phyloP scores from a whole-genome alignment of 257 asterid species.

The Petunia secreta region DNA sequence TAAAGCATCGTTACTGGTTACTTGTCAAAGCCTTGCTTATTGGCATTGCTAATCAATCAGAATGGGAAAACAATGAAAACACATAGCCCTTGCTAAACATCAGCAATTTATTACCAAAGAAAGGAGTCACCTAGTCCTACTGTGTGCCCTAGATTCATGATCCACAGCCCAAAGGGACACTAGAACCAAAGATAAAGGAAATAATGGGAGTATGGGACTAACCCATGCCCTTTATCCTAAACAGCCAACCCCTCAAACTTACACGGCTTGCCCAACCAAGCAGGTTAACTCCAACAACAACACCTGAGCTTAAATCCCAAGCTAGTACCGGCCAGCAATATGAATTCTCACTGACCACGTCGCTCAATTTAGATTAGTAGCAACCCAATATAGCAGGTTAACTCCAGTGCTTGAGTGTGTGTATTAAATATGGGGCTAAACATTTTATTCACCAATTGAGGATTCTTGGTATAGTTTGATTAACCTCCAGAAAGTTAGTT shows the following conservation, averaged over 20 bases:
- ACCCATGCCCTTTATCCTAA: neutral
- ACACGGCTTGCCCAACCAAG: neutral
- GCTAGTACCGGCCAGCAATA: no score
- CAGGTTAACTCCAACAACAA: neutral
- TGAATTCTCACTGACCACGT: neutral
- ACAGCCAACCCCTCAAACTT: neutral
- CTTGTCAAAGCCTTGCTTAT: no score
- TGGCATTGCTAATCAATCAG: neutral
- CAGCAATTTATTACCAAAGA: neutral
- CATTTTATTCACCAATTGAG: neutral
- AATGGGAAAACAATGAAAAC: neutral
- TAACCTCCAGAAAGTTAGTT: neutral
- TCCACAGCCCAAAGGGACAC: neutral
- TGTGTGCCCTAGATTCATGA: neutral
- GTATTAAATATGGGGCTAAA: neutral
- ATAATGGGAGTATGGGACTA: neutral
- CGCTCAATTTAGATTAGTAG: neutral
- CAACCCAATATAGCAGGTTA: conserved; percentile 1
- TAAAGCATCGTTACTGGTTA: no score
- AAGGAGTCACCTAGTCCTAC: neutral
- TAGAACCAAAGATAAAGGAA: conserved; percentile 7
- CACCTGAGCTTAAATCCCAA: neutral
- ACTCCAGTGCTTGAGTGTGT: neutral
- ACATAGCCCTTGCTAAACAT: no score
- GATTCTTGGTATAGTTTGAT: neutral